Evolutionary conservation across 106 monocot species (phyloP).

Genomic region (Agapanthus africanus): DNA sequence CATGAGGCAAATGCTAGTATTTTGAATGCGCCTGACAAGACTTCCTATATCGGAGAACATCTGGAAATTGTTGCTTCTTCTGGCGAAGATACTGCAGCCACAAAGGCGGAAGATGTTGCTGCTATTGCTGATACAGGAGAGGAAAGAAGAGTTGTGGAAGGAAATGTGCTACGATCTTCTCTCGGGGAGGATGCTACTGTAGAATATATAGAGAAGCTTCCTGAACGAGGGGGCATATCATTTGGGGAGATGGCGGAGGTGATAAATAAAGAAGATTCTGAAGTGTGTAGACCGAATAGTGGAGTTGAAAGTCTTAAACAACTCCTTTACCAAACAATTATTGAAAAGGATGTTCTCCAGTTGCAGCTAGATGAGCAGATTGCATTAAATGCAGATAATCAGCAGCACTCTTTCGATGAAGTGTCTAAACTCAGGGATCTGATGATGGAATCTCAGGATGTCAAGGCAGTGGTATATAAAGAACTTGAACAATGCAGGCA

Average conservation of each 20-base stretch:
- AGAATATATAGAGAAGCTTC: not conserved
- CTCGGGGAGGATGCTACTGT: conserved; percentile 1
- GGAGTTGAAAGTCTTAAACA: conserved; percentile 45
- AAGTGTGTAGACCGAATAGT: conserved; percentile 18
- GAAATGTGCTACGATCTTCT: not conserved
- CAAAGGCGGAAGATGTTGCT: not conserved
- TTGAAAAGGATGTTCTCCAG: conserved; percentile 58
- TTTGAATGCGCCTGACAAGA: not conserved
- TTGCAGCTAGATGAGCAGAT: conserved; percentile 45
- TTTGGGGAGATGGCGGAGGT: not conserved
- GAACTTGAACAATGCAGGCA: conserved; percentile 55
- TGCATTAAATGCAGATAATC: conserved; percentile 15
- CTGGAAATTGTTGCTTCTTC: not conserved
- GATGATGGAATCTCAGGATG: conserved; percentile 36
- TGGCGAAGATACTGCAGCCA: not conserved
- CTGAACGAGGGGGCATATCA: not conserved
- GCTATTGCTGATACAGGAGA: not conserved
- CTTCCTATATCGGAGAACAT: not conserved
- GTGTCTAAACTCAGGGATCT: conserved; percentile 24
- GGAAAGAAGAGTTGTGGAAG: not conserved
- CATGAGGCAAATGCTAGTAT: not conserved
- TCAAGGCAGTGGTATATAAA: conserved; percentile 18
- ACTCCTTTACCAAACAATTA: conserved; percentile 57
- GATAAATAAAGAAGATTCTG: conserved; percentile 4
- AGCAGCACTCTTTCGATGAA: conserved; percentile 32